Evolutionary conservation across 345 rosid species (phyloP), one percentile per base, ranked within the genome.

Genomic region (Alliaria petiolata): DNA sequence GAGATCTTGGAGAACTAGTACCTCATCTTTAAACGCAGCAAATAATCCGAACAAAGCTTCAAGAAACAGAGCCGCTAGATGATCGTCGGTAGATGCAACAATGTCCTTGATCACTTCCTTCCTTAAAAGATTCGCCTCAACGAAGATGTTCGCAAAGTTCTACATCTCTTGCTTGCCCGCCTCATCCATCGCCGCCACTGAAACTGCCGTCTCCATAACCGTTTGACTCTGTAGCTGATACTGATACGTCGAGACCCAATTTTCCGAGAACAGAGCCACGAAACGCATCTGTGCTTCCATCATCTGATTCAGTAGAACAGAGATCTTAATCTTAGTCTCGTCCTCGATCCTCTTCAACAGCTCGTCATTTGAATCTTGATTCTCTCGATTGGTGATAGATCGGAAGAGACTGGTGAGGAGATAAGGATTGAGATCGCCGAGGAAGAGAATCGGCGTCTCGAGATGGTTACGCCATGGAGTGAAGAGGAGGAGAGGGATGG

Each of bases 381-480:
- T 79, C 35, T 79, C 83, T 4, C 78, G 66, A 2, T 76, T 78
- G 52, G 88, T 76, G 65, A 85, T 82, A 0, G 92, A 87, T 0
- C 96, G 83, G 61, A 92, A 65, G 54, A 92, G 89, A 59, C 82
- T 86, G 30, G 92, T 89, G 83, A 89, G 84, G 56, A 84, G 78
- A 5, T 86, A 86, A 25, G 98, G 96, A 77, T 92, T 96, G 35
- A 92, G 83, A 50, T 92, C 91, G n/a, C 96, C 96, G 54, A 89
- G 88, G 72, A 87, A 89, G 49, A 89, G 87, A 78, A 89, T 86
- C 38, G 98, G 89, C 4, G 62, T 76, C 58, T 87, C 93, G 36
- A 89, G 80, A 4, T 86, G 55, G 78, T 80, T 84, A n/a, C 87
- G 83, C 95, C 95, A 86, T 3, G 90, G 79, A 3, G 96, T 89